These are phyloP conservation scores for Pseudohalonectria lignicola DNA, from an alignment of 2,329 filamentous ascomycete genomes.

Conservation along the genomic window DNA sequence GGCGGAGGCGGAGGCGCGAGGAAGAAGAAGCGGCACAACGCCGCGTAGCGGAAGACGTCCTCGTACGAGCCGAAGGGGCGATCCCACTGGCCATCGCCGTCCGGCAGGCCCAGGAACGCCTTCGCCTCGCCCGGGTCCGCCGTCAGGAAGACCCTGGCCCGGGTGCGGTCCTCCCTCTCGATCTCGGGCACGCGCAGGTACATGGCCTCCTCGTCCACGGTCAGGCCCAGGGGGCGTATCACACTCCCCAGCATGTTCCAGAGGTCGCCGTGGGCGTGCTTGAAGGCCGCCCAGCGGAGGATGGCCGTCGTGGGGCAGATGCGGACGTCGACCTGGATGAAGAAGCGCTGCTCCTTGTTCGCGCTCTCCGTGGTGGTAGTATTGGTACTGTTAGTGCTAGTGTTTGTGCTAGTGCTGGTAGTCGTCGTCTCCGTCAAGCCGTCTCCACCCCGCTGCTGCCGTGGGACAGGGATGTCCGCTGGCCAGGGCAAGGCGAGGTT, in stretches of 20 bases:
- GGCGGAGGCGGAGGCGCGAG: constrained; percentile 15
- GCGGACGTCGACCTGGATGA: constrained; percentile 61
- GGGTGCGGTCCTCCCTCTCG: constrained; percentile 44
- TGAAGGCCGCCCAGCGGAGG: constrained; percentile 56
- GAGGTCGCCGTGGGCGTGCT: constrained; percentile 60
- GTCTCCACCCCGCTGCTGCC: too few species aligned
- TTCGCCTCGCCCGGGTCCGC: constrained; percentile 43
- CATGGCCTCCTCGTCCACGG: constrained; percentile 50
- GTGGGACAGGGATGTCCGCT: constrained; percentile 5
- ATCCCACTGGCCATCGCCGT: constrained; percentile 30
- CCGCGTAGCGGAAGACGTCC: constrained; percentile 52
- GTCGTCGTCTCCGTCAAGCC: background rate
- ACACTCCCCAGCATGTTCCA: constrained; percentile 56
- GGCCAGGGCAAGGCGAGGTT: constrained; percentile 49
- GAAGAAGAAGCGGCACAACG: constrained; percentile 47
- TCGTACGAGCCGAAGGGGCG: constrained; percentile 41
- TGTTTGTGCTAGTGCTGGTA: too few species aligned
- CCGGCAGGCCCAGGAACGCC: constrained; percentile 50
- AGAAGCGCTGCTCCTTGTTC: constrained; percentile 11
- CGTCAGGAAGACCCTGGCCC: constrained; percentile 49
- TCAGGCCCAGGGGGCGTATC: constrained; percentile 56
- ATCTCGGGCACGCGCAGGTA: constrained; percentile 58
- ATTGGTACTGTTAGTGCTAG: too few species aligned
- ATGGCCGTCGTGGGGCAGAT: constrained; percentile 29
- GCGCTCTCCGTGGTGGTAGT: too few species aligned